Evolutionary conservation across 768 basidiomycete species (phyloP).

Genomic region (Serendipita sp.): DNA sequence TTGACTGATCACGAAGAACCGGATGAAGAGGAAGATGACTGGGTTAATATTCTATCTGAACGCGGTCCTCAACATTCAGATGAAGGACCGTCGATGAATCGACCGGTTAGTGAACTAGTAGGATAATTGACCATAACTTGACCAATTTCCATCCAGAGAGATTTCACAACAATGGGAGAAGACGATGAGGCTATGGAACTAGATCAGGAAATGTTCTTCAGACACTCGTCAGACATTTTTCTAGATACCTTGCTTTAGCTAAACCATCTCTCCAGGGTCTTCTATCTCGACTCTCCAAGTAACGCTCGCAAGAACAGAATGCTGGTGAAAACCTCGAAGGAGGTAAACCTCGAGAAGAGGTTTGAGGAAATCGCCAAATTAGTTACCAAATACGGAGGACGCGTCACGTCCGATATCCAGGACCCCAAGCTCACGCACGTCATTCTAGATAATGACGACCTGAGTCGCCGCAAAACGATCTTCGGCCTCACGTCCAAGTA

Average conservation of each 20-base stretch:
- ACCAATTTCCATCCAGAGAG: background rate
- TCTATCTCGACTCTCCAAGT: slow-evolving; percentile 71
- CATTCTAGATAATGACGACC: slow-evolving; percentile 68
- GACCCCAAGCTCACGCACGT: slow-evolving; percentile 78
- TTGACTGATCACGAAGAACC: slow-evolving; percentile 9
- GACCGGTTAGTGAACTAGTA: too few relatives aligned
- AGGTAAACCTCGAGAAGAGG: slow-evolving; percentile 37
- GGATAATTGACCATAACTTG: background rate
- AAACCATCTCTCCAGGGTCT: slow-evolving; percentile 35
- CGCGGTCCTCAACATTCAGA: too few relatives aligned
- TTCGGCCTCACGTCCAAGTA: slow-evolving; percentile 58
- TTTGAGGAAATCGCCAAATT: slow-evolving; percentile 33
- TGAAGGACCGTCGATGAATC: too few relatives aligned
- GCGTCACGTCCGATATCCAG: slow-evolving; percentile 38
- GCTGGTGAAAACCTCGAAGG: slow-evolving; percentile 34
- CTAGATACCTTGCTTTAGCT: background rate
- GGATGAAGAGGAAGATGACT: slow-evolving; percentile 9
- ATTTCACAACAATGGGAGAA: slow-evolving; percentile 45
- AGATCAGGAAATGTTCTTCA: slow-evolving; percentile 64
- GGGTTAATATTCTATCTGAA: background rate
- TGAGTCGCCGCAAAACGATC: slow-evolving; percentile 50
- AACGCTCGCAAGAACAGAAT: slow-evolving; percentile 57
- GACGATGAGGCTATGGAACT: slow-evolving; percentile 52
- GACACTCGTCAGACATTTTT: slow-evolving; percentile 44
- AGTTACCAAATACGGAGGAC: slow-evolving; percentile 58